Evolutionary conservation across 257 asterid genomes (phyloP).

Genomic region (Gentiana dahurica): DNA sequence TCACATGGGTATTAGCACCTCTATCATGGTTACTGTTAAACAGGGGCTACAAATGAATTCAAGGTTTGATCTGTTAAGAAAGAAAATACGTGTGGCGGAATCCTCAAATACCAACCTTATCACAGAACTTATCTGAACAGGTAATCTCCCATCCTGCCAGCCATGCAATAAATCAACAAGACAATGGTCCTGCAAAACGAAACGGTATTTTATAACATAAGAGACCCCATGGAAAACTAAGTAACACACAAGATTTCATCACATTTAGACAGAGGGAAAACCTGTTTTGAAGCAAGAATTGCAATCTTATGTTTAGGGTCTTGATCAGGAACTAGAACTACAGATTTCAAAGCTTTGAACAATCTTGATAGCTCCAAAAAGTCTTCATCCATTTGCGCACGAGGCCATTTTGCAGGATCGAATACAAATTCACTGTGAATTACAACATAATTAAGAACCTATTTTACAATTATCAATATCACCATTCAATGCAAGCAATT

Average conservation of each 20-base stretch:
- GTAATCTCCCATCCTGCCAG: slow-evolving; percentile 87
- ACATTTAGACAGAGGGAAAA: slow-evolving; percentile 8
- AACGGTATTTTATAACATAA: slow-evolving; percentile 2
- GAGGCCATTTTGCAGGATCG: slow-evolving; percentile 78
- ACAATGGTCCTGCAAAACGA: slow-evolving; percentile 67
- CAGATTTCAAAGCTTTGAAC: slow-evolving; percentile 71
- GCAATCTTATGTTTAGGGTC: slow-evolving; percentile 83
- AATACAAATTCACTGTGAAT: slow-evolving; percentile 73
- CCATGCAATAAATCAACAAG: slow-evolving; percentile 80
- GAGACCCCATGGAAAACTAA: slow-evolving; percentile 1
- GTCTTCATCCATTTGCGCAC: slow-evolving; percentile 70
- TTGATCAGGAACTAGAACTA: slow-evolving; percentile 61
- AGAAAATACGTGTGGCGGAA: slow-evolving; percentile 3
- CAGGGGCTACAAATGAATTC: slow-evolving; percentile 4
- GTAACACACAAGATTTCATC: neutral
- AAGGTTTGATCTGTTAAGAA: slow-evolving; percentile 8
- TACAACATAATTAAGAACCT: slow-evolving; percentile 6
- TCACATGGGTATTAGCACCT: slow-evolving; percentile 75
- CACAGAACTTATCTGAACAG: slow-evolving; percentile 65
- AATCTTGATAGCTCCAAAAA: slow-evolving; percentile 48
- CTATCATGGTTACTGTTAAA: slow-evolving; percentile 79
- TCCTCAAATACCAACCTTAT: slow-evolving; percentile 42
- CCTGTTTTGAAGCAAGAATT: slow-evolving; percentile 88
- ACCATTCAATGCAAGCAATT: no score
- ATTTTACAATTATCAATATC: no score